Base-by-base conservation (phyloP, 148 eudicot genomes). In the Rhododendron simsii region DNA sequence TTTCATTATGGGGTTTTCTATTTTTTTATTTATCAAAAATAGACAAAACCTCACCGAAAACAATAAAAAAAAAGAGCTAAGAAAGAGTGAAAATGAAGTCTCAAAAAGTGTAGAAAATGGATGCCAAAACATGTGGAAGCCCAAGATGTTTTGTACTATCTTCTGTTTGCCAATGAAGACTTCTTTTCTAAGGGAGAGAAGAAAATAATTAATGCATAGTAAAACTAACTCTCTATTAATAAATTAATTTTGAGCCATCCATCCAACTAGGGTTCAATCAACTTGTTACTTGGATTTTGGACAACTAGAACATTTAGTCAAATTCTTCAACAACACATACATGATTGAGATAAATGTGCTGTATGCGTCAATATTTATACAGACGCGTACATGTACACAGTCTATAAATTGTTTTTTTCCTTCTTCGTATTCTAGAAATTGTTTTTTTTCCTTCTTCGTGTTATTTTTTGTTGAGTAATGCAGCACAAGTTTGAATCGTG, bases 41-140 rank as follows among this genome's bases (percentile, higher is more conserved):
- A 44, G 51, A 78, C 51, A 75, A 35, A 78, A 45, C 47, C 50
- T 78, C 50, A 18, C 51, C 51, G 81, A 78, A 50, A 80, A 48
- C 82, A 48, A 50, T 50, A 7, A n/a, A 85, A 41, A 41, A 41
- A 6, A 41, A 3, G 14, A 44, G 7, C 44, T 10, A 78, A 80
- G 83, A 85, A 85, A 71, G 84, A 80, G 84, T 86, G 84, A 67
- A 81, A 81, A 18, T 86, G 80, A 86, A 81, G 87, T 81, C 39
- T 81, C 44, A 71, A n/a, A 65, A 59, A 67, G 55, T 51, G 78
- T 80, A 80, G 87, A 85, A 85, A 85, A 33, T 67, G 79, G 69
- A 21, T 33, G 35, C 78, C 47, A 39, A 80, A 81, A 81, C 79
- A 81, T 50, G 71, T 69, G 80, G 55, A 51, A 11, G 8, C 84